Conservation (phyloP, 176 grass and related monocot genomes). For the Triticum urartu region DNA sequence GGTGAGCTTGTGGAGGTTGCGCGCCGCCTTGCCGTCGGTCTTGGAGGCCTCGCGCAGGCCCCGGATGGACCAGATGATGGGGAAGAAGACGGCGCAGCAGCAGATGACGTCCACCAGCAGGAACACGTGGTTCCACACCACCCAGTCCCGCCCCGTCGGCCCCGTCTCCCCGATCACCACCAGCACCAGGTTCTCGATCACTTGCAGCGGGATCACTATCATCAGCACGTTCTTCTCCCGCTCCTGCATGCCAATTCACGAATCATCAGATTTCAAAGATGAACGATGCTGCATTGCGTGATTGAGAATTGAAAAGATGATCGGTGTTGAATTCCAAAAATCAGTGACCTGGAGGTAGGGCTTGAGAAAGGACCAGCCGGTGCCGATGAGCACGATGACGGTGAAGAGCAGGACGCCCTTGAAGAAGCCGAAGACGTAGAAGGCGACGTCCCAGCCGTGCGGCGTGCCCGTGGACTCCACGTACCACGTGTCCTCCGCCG, state of each 20-base stretch:
- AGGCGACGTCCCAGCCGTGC: constrained; percentile 71
- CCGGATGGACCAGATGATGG: constrained; percentile 66
- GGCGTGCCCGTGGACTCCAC: constrained; percentile 53
- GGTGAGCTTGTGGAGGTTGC: constrained; percentile 61
- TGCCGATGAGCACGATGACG: constrained; percentile 72
- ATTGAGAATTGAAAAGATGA: background rate
- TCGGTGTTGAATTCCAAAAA: background rate
- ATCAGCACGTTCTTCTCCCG: constrained; percentile 58
- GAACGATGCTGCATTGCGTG: too few relatives aligned
- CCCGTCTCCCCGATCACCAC: constrained; percentile 55
- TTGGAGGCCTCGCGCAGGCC: constrained; percentile 55
- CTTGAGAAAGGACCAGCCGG: constrained; percentile 73
- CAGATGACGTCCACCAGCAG: constrained; percentile 55
- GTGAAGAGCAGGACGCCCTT: constrained; percentile 72
- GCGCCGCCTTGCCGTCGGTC: constrained; percentile 62
- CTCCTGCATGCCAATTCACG: constrained; percentile 20
- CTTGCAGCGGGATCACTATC: constrained; percentile 63
- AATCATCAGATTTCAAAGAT: background rate
- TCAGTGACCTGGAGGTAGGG: constrained; percentile 51
- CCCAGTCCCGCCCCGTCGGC: constrained; percentile 37
- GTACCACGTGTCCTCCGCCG: constrained; percentile 63
- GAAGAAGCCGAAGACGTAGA: constrained; percentile 68
- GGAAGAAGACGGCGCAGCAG: constrained; percentile 68
- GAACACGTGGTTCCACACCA: constrained; percentile 58
- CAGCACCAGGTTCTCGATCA: constrained; percentile 54